Evolutionary conservation across 305 asterid genomes (phyloP).

Genomic region (Solanum hybrid): DNA sequence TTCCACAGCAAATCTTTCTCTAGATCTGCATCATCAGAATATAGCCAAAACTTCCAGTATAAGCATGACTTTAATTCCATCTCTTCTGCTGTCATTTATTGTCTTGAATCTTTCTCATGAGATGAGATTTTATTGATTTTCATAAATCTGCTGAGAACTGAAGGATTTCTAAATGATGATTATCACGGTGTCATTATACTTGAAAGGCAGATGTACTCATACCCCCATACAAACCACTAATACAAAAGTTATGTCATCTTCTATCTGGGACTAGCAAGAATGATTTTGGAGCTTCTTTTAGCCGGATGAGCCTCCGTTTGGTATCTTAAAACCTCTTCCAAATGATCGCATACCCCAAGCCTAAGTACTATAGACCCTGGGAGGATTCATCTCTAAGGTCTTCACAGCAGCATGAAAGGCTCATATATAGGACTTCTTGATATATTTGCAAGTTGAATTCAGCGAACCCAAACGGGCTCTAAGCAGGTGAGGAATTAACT

Average conservation of each 20-base stretch:
- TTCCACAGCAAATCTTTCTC: background rate
- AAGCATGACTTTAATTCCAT: background rate
- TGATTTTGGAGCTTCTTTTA: background rate
- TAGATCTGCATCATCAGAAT: background rate
- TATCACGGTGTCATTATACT: background rate
- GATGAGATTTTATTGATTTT: background rate
- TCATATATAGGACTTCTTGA: background rate
- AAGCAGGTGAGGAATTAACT: background rate
- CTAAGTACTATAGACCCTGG: background rate
- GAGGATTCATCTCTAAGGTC: background rate
- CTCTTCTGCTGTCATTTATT: background rate
- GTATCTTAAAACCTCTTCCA: background rate
- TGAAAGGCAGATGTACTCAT: background rate
- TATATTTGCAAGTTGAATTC: background rate
- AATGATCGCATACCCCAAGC: background rate
- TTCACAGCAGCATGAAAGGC: background rate
- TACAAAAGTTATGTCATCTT: background rate
- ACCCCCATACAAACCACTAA: background rate
- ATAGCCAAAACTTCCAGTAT: background rate
- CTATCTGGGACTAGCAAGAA: background rate
- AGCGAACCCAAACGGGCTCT: background rate
- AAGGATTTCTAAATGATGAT: background rate
- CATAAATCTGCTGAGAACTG: background rate
- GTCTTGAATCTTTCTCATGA: background rate
- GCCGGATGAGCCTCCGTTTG: background rate